Percentiles rank a stretch among this genome's conserved stretches.
These are phyloP conservation scores for Angomonas ambiguus DNA, from an alignment of 208 protist genomes.

Conservation along the genomic window DNA sequence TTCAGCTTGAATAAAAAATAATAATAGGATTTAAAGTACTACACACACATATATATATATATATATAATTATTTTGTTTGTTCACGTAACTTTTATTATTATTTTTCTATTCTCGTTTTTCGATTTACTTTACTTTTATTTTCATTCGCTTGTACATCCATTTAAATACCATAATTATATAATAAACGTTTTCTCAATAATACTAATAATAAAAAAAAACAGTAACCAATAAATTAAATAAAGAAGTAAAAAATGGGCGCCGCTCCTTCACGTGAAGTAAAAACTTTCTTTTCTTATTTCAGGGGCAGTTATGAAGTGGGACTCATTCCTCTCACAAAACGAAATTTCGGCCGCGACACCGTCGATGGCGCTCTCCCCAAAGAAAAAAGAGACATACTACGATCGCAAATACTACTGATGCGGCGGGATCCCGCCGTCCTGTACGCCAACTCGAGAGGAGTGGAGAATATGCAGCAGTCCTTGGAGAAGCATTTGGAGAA, in stretches of 20 bases:
- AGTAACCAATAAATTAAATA: background rate
- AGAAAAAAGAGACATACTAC: slow-evolving; percentile 25
- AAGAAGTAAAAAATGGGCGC: slow-evolving; percentile 43
- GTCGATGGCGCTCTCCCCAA: background rate
- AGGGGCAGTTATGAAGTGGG: slow-evolving; percentile 81
- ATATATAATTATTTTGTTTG: background rate
- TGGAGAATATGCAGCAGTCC: slow-evolving; percentile 27
- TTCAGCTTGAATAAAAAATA: slow-evolving; percentile 6
- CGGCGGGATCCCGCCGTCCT: slow-evolving; percentile 59
- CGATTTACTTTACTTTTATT: slow-evolving; percentile 1
- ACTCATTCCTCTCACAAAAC: slow-evolving; percentile 72
- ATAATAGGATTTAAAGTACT: slow-evolving; percentile 13
- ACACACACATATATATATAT: background rate
- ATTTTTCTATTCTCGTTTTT: slow-evolving; percentile 12
- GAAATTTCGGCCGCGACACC: slow-evolving; percentile 49
- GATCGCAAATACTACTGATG: slow-evolving; percentile 62
- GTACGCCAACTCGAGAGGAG: slow-evolving; percentile 56
- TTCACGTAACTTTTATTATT: slow-evolving; percentile 8
- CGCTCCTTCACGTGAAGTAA: slow-evolving; percentile 53
- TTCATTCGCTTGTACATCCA: background rate
- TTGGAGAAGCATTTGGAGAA: background rate
- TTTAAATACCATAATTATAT: slow-evolving; percentile 5
- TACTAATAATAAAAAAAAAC: slow-evolving; percentile 4
- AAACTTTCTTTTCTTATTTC: slow-evolving; percentile 81
- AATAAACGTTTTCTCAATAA: slow-evolving; percentile 4